Evolutionary conservation across 805 yeast species (phyloP), one percentile per base, ranked within the genome.

Genomic region (Brettanomyces sp.): DNA sequence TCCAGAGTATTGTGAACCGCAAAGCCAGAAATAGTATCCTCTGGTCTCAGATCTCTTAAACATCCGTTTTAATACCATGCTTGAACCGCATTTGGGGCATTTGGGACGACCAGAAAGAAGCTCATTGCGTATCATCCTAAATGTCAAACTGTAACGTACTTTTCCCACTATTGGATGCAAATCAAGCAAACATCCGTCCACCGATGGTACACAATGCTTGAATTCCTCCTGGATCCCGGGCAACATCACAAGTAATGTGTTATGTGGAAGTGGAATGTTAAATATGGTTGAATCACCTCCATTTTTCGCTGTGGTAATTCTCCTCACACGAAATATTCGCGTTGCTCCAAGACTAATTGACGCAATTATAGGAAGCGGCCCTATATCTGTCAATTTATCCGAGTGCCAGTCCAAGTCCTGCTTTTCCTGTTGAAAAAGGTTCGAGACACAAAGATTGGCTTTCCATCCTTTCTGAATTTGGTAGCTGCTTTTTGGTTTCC

Each of bases 181-280:
- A 4, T 48, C 43, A 0, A 64, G 51, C 14, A 69, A 65, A 3
- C 78, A 60, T 47, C 63, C 63, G 5, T 62, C 57, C 37, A 70
- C 61, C 1, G 79, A 67, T 4, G 76, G 75, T 0, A 85, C 77
- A 48, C 79, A 67, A 55, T 86, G 95, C 54, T 79, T 83, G 57
- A 64, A 85, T 43, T 75, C 77, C 51, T 85, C 95, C 57, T 85
- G 95, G 49, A 85, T 80, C 0, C 87, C 88, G 1, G 87, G 83
- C 48, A 81, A 79, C 95, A 85, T 85, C 3, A 85, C 62, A 3
- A 85, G 54, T 36, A 85, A 58, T 7, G 85, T 72, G 55, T 85
- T 85, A 58, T 85, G 89, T 0, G 86, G 83, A 3, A 82, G 56
- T n/a, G 79, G 82, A 1, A 82, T 67, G 28, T 83, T 60, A 64